Evolutionary conservation across 345 rosid species (phyloP), one percentile per base, ranked within the genome.

Genomic region (Pistacia vera): DNA sequence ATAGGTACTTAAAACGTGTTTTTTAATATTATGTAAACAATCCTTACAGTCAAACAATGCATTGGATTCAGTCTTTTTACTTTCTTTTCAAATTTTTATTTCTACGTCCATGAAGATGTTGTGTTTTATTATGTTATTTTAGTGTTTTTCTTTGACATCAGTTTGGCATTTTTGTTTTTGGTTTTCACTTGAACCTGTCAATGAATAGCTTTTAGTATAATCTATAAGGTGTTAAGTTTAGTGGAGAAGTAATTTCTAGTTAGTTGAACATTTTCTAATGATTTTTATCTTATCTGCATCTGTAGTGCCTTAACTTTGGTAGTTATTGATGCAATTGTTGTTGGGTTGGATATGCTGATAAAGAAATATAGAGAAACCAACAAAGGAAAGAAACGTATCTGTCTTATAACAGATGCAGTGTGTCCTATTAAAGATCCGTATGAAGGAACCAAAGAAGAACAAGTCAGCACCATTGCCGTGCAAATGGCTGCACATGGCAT

Each of bases 271-370:
- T 16, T 22, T 8, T 41, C 46, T 41, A 41, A 7, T 41, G 46
- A 41, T 41, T 41, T 41, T 41, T 41, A 41, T 41, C 36, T 66
- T 5, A 33, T 57, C 44, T 58, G 33, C 52, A 17, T 30, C 18
- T 8, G 70, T 70, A 58, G 74, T 80, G 59, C 88, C 93, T 91
- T 95, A 83, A 90, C 93, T 82, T 79, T 33, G 18, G 59, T 83
- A 96, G 98, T 88, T 90, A 87, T 93, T 84, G 99, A 93, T 88
- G 97, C 95, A 73, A 68, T 96, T 71, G 89, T 92, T 82, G 97
- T 93, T 79, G 99, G 98, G 72, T 88, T 96, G 92, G 99, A 93
- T 82, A 88, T 93, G 92, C 80, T 96, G 81, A 93, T 96, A 68
- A 96, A 96, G 80, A 88, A 72, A 74, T 96, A 90, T 80, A 83